phyloP scores from a whole-genome alignment of 768 basidiomycete genomes.

The Guyanaporus albipodus region DNA sequence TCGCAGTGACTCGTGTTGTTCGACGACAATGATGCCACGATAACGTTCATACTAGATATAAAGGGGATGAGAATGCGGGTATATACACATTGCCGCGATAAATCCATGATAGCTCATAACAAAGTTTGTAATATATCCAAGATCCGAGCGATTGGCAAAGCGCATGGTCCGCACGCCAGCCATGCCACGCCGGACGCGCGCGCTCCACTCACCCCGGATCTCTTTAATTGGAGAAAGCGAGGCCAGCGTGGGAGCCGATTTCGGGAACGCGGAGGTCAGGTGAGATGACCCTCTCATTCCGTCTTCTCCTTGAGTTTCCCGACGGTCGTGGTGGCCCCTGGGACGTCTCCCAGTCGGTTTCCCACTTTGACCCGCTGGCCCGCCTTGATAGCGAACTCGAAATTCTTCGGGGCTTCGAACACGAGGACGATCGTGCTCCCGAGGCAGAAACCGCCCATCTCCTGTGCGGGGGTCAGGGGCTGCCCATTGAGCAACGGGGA shows the following conservation, averaged over 20 bases:
- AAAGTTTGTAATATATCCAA: not conserved
- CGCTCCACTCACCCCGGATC: too few species aligned
- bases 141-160: too few species aligned
- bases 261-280: too few species aligned
- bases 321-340: slow-evolving; percentile 20
- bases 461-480: slow-evolving; percentile 81
- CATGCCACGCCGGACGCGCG: too few species aligned
- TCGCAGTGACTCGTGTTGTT: slow-evolving; percentile 13
- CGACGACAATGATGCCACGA: not conserved
- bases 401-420: slow-evolving; percentile 87
- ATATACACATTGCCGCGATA: slow-evolving; percentile 10
- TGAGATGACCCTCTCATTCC: slow-evolving; percentile 18
- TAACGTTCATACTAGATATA: not conserved
- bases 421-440: slow-evolving; percentile 96
- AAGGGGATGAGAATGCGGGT: slow-evolving; percentile 10
- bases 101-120: slow-evolving; percentile 8
- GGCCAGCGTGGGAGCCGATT: not conserved
- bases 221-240: not conserved
- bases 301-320: slow-evolving; percentile 31
- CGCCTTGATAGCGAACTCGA: slow-evolving; percentile 69
- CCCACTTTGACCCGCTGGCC: slow-evolving; percentile 90
- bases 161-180: too few species aligned
- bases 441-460: slow-evolving; percentile 96
- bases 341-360: slow-evolving; percentile 64
- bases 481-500: slow-evolving; percentile 83